Evolutionary conservation across 2,329 filamentous ascomycete species (phyloP), one percentile per base, ranked within the genome.

Genomic region (Phyllosticta paracitricarpa): DNA sequence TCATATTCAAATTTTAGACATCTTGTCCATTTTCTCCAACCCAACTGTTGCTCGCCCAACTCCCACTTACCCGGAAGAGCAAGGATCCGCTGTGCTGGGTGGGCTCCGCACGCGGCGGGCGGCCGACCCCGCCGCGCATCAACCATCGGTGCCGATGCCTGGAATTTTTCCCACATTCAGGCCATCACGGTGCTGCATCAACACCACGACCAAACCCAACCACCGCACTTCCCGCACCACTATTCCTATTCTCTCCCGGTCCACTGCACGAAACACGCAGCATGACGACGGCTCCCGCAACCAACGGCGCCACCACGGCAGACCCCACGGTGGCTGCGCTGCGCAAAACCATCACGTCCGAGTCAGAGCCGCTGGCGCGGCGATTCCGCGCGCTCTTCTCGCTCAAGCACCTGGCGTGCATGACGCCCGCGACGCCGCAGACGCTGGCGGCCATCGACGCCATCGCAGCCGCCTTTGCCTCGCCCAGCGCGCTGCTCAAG

Each of bases 311-410:
- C 59, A 26, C 57, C 6, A 22, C 64, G 10, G 56, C 62, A 48
- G 67, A 75, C 55, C 57, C 76, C 10, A 85, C 84, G 54, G 81
- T 91, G 67, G 69, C 78, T 61, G 78, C 81, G 62, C 82, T 95
- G 58, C 87, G 91, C 70, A 82, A 88, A 70, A 89, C 87, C 63
- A 85, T 99, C 63, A 87, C 83, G 68, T 88, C 89, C 56, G 94
- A 97, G 78, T 77, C 82, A 14, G 88, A 89, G 64, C 86, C 92
- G 54, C 88, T 99, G 60, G 88, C 92, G 51, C 82, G 90, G 65
- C 91, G 94, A 65, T 99, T 97, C 78, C 91, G 94, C 69, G 93
- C 94, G 53, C 89, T 99, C 68, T 99, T 99, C 80, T 97, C 93
- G 19, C 86, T 99, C 63, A 99, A 99, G 79, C 89, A 97, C 74